phyloP scores from a whole-genome alignment of 345 rosid species.

The Eucalyptus fibrosa region DNA sequence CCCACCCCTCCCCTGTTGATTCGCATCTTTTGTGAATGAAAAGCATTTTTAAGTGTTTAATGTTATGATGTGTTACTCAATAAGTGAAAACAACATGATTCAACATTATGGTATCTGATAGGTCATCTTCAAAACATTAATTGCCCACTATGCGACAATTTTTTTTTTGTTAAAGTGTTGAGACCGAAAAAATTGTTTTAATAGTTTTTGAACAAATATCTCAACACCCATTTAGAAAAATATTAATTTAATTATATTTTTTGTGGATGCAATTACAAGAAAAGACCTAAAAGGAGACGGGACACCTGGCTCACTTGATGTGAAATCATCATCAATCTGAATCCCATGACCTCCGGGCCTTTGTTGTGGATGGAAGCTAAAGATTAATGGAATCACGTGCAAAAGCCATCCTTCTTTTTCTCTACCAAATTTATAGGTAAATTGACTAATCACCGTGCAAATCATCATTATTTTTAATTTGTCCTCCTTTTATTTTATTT shows the following conservation, averaged over 20 bases:
- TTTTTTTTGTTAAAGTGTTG: background rate
- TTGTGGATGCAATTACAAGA: background rate
- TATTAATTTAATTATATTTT: background rate
- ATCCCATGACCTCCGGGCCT: background rate
- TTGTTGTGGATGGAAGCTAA: background rate
- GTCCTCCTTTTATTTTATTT: background rate
- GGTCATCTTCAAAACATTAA: background rate
- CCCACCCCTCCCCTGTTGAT: too few species aligned
- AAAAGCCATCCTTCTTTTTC: background rate
- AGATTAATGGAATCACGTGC: background rate
- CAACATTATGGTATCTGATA: background rate
- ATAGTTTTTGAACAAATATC: background rate
- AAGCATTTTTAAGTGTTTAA: background rate
- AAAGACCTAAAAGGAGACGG: background rate
- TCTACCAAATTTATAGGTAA: background rate
- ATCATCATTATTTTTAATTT: background rate
- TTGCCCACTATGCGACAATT: too few species aligned
- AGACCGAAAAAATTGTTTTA: accelerated
- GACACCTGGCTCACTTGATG: background rate
- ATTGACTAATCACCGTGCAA: background rate
- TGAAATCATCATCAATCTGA: background rate
- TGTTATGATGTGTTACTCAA: accelerated
- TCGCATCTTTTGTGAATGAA: accelerated
- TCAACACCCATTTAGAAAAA: background rate
- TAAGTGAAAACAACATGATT: background rate